These are phyloP conservation scores for Fusarium sp. DNA, from an alignment of 2,329 filamentous ascomycete species.

Conservation along the genomic window DNA sequence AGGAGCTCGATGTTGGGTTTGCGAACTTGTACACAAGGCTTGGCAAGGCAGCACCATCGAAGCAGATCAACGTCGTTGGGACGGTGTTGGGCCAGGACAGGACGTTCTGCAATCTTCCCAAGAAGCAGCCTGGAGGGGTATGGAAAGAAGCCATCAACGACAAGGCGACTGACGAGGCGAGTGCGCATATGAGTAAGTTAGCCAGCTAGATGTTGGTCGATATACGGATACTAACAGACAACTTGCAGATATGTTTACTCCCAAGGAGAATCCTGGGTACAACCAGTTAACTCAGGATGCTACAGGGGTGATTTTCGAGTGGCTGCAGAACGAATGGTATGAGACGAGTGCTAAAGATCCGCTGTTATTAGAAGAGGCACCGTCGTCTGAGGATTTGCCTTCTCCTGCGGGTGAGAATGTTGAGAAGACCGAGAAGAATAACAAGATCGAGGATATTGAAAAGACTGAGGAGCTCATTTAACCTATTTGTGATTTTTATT, in stretches of 20 bases:
- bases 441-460: neutral
- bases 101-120: conserved; percentile 90
- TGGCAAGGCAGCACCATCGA: conserved; percentile 73
- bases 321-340: conserved; percentile 77
- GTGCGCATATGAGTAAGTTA: conserved; percentile 79
- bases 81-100: conserved; percentile 76
- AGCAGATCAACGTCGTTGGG: conserved; percentile 66
- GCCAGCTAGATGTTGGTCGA: neutral
- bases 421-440: neutral
- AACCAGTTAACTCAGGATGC: conserved; percentile 75
- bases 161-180: conserved; percentile 80
- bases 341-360: conserved; percentile 62
- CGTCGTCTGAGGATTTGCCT: conserved; percentile 11
- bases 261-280: conserved; percentile 79
- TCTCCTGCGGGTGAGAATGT: neutral
- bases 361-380: conserved; percentile 41
- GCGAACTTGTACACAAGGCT: conserved; percentile 90
- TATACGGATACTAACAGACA: conserved; percentile 9
- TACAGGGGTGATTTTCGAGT: conserved; percentile 73
- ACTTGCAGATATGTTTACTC: conserved; percentile 76
- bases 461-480: neutral
- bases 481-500: conserved; percentile 1
- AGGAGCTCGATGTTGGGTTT: conserved; percentile 79
- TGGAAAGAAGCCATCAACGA: conserved; percentile 85
- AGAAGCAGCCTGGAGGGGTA: conserved; percentile 63